Evolutionary conservation across 192 early-diverging fungal genomes (phyloP).

Genomic region (Coemansia sp.): DNA sequence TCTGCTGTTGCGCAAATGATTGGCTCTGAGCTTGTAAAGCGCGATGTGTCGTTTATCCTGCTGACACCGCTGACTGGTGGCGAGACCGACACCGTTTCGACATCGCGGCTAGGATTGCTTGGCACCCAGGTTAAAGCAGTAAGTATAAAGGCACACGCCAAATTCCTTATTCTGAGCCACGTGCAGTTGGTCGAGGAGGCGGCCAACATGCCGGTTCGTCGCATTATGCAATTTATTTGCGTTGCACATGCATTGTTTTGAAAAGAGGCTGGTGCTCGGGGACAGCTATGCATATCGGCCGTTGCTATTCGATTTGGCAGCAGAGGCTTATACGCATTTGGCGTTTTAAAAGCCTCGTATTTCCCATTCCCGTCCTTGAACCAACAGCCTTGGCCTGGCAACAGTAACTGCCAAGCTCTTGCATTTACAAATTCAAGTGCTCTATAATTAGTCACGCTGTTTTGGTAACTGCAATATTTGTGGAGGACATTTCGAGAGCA

Average conservation of each 20-base stretch:
- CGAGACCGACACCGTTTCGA: background rate
- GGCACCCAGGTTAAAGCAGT: background rate
- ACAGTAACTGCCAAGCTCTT: background rate
- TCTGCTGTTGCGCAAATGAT: background rate
- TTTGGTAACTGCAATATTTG: background rate
- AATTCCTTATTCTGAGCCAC: too few relatives aligned
- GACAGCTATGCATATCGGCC: too few relatives aligned
- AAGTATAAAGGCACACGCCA: background rate
- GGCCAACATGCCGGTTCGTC: too few relatives aligned
- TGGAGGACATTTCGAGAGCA: too few relatives aligned
- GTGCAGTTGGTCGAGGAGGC: too few relatives aligned
- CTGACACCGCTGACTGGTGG: slow-evolving; percentile 28
- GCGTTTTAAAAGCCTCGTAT: too few relatives aligned
- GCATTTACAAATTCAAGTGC: background rate
- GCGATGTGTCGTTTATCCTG: slow-evolving; percentile 32
- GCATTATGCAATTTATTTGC: too few relatives aligned
- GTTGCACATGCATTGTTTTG: too few relatives aligned
- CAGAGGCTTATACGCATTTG: too few relatives aligned
- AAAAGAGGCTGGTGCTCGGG: too few relatives aligned
- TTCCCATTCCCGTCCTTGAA: too few relatives aligned
- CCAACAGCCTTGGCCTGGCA: background rate
- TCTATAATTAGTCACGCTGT: slow-evolving; percentile 7
- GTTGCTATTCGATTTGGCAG: too few relatives aligned
- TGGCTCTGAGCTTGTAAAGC: background rate
- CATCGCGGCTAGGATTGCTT: background rate